Conservation (phyloP, 805 yeast genomes). For the Metschnikowia dekortorum region DNA sequence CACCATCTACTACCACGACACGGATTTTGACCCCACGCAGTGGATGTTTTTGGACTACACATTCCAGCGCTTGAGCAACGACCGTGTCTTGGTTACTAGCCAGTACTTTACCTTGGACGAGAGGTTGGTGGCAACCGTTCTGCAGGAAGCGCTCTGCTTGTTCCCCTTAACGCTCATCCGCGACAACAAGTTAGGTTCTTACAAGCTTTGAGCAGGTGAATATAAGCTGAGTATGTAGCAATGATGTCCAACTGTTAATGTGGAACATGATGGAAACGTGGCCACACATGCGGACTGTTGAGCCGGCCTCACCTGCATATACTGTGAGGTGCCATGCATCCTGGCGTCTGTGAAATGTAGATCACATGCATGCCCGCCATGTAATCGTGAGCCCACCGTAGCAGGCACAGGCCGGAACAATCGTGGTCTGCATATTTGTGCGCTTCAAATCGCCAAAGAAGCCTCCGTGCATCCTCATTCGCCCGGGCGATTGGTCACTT, state of each 20-base stretch:
- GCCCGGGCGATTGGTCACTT: not conserved
- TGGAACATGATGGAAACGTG: no score
- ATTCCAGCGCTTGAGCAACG: constrained; percentile 29
- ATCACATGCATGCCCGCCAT: not conserved
- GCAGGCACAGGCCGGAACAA: not conserved
- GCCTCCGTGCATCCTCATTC: not conserved
- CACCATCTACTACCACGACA: constrained; percentile 32
- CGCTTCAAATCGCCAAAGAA: not conserved
- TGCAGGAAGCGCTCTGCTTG: constrained; percentile 31
- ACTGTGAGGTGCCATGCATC: not conserved
- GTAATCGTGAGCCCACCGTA: not conserved
- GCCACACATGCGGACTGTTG: no score
- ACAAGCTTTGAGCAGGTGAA: constrained; percentile 10
- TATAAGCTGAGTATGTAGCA: no score
- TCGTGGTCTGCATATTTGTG: not conserved
- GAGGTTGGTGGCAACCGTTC: constrained; percentile 26
- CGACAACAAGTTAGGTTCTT: constrained; percentile 9
- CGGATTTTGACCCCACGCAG: constrained; percentile 30
- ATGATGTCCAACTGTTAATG: no score
- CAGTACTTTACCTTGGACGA: constrained; percentile 25
- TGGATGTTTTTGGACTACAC: constrained; percentile 34
- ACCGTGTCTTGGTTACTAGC: constrained; percentile 29
- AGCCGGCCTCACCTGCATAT: not conserved
- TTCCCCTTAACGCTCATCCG: constrained; percentile 13
- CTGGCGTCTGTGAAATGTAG: not conserved